phyloP scores from a whole-genome alignment of 805 yeast genomes.

The Starmerella khaoyaiensis region DNA sequence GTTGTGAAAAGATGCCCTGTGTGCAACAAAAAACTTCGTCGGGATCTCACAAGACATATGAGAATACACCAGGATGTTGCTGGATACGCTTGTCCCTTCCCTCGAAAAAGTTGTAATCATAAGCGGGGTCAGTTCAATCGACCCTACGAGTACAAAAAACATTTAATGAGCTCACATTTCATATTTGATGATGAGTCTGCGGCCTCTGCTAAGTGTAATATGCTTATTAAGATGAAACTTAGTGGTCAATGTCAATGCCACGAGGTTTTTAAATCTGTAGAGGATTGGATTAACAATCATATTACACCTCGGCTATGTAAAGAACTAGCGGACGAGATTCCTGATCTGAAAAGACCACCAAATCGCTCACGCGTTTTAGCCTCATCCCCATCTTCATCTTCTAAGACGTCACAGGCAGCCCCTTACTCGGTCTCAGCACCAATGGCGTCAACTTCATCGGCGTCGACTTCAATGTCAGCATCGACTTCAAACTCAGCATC shows the following conservation, averaged over 20 bases:
- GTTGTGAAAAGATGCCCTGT: slow-evolving; percentile 32
- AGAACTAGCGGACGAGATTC: too few relatives aligned
- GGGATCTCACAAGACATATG: slow-evolving; percentile 52
- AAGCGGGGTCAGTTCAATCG: slow-evolving; percentile 51
- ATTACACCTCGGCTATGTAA: slow-evolving; percentile 26
- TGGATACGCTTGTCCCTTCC: slow-evolving; percentile 46
- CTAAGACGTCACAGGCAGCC: too few relatives aligned
- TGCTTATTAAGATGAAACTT: slow-evolving; percentile 40
- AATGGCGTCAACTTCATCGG: too few relatives aligned
- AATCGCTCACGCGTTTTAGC: too few relatives aligned
- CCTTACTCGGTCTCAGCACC: too few relatives aligned
- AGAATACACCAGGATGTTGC: slow-evolving; percentile 47
- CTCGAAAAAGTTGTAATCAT: slow-evolving; percentile 42
- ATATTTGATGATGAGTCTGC: slow-evolving; percentile 36
- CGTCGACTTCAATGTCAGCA: too few relatives aligned
- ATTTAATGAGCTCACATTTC: slow-evolving; percentile 48
- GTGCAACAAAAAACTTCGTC: slow-evolving; percentile 41
- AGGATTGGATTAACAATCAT: slow-evolving; percentile 46
- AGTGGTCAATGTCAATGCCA: slow-evolving; percentile 48
- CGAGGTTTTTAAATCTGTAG: slow-evolving; percentile 32
- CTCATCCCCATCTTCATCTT: too few relatives aligned
- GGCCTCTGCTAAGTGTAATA: slow-evolving; percentile 36
- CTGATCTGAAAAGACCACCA: too few relatives aligned
- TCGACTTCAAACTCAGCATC: too few relatives aligned
- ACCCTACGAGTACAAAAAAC: slow-evolving; percentile 57